Base-by-base conservation (phyloP, 805 yeast genomes). In the Pichia rugopelliculosa region DNA sequence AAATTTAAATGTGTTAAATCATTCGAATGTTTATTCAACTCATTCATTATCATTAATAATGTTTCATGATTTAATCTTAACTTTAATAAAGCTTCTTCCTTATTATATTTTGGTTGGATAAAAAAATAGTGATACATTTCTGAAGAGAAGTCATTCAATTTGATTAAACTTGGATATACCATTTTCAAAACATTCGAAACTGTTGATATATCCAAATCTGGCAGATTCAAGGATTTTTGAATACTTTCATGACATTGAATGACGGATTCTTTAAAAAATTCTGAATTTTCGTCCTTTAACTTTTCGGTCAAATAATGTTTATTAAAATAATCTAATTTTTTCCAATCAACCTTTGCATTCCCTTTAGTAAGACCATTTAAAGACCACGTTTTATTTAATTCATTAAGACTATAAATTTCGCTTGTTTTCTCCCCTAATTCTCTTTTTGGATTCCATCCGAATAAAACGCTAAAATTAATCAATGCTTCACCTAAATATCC, bases 391-490 rank as follows among this genome's bases (percentile, higher is more conserved):
- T 70, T 52, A 12, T 72, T 76, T 46, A 90, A 64, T 30, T 84
- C 78, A 1, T 69, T 53, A 50, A 84, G 57, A 0, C 65, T 56
- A 66, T 76, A 74, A 8, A 79, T 67, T 57, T 83, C 91, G 44
- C 72, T 73, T 0, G 65, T 60, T 23, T 73, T 68, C 25, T 71
- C 70, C 2, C 82, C 78, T 2, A 59, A 60, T 6, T 67, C 68
- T 52, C 87, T 71, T 6, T 80, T 78, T 4, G 96, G 95, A 6
- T 96, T 76, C 99, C 99, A 93, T 0, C 99, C 99, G 64, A 88
- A 85, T 49, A 93, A 70, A 0, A 91, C 96, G 39, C 83, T 84
- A 62, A 88, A 93, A 58, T 93, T 93, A 7, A 87, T 69, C 36
- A 93, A 64, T 0, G 99, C 93, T 60, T 90, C 96, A 0, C 96